Evolutionary conservation across 108 stramenopile species (phyloP), one percentile per base, ranked within the genome.

Genomic region (Cyclotella distinguenda): DNA sequence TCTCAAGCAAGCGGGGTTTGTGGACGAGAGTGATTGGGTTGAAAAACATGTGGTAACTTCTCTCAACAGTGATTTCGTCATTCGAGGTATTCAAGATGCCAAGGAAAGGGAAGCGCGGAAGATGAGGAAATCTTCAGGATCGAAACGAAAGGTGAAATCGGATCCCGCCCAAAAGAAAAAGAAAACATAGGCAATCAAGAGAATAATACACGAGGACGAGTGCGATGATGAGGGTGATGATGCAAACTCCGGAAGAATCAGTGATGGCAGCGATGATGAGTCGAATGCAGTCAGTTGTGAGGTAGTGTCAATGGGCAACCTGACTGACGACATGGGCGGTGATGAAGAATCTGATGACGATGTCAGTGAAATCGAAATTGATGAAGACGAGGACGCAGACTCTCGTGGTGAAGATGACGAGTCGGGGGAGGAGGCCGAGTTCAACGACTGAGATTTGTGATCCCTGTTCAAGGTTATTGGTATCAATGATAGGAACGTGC

Each of bases 41-140:
- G 61, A 61, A 47, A 68, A 68, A n/a, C 68, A 71, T 35, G 43
- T 76, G n/a, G 60, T 66, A 10, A 23, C 60, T 15, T 62, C 66
- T 39, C 66, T 48, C 30, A 72, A 54, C 28, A 48, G 65, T 27
- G 60, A 63, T 34, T 78, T 78, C 28, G 44, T 13, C 1, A 73
- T 78, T 34, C 59, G 58, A 21, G 54, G 48, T 35, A 45, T 72
- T 6, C 42, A 53, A 31, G 35, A 60, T 26, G 77, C 77, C 12
- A 72, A 53, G 50, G 71, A 46, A 34, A 59, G 65, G 21, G 77
- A 78, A 45, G 77, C 77, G 12, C 77, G 59, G 11, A 60, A 53
- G 47, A 66, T 10, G 38, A 78, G 68, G 42, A 67, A 71, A 51
- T 47, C 33, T 26, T 36, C 51, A 3, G 75, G 68, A 36, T 36